Conservation (phyloP, 257 asterid genomes). For the Cordia subcordata region DNA sequence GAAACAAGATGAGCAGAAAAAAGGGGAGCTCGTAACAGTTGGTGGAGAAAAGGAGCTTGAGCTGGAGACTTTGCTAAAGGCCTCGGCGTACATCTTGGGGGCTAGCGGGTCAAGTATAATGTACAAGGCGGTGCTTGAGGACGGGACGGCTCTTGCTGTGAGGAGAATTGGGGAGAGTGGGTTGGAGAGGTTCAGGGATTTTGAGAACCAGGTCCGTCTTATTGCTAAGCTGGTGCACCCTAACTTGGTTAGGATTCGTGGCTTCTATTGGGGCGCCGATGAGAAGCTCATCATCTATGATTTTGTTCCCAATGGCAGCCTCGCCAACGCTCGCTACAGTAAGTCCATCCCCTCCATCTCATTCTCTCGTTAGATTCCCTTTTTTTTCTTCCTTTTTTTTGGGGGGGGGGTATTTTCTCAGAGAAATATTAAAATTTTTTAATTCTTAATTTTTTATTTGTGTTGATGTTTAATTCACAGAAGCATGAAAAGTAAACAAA, state of each 20-base stretch:
- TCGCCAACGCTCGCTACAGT: slow-evolving; percentile 89
- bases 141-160: slow-evolving; percentile 76
- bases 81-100: slow-evolving; percentile 87
- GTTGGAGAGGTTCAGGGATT: slow-evolving; percentile 77
- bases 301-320: slow-evolving; percentile 88
- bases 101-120: slow-evolving; percentile 90
- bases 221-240: slow-evolving; percentile 83
- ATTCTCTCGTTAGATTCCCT: too few relatives aligned
- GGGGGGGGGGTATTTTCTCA: too few relatives aligned
- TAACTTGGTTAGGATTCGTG: slow-evolving; percentile 73
- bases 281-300: slow-evolving; percentile 94
- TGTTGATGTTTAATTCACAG: too few relatives aligned
- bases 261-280: slow-evolving; percentile 91
- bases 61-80: slow-evolving; percentile 76
- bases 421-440: background rate
- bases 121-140: slow-evolving; percentile 94
- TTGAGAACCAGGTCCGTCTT: slow-evolving; percentile 70
- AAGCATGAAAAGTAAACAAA: too few relatives aligned
- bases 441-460: background rate
- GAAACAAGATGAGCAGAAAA: slow-evolving; percentile 37
- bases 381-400: too few relatives aligned
- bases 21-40: slow-evolving; percentile 69
- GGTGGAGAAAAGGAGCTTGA: slow-evolving; percentile 85
- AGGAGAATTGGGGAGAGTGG: slow-evolving; percentile 87
- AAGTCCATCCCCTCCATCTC: slow-evolving; percentile 27